Percentiles rank a stretch among this genome's conserved stretches.
phyloP scores from a whole-genome alignment of 495 filamentous ascomycete species.

The Talaromyces trachyspermus region DNA sequence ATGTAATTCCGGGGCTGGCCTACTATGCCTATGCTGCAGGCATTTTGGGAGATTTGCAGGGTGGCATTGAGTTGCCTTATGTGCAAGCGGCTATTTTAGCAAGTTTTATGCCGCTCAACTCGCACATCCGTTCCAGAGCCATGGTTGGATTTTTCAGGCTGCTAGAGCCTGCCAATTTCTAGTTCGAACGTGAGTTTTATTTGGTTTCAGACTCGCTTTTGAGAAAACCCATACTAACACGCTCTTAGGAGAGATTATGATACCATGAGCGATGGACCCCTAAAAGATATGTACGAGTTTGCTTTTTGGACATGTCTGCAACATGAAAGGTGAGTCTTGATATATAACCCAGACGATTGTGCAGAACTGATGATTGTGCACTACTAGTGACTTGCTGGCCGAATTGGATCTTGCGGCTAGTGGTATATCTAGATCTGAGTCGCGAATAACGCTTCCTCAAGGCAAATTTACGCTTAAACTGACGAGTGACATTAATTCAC shows the following conservation, averaged over 20 bases:
- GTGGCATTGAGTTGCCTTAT: constrained; percentile 69
- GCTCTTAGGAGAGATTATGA: constrained; percentile 20
- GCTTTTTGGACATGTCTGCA: constrained; percentile 94
- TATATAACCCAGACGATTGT: background rate
- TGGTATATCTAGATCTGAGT: constrained; percentile 65
- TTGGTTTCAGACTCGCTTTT: constrained; percentile 5
- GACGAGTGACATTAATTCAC: constrained; percentile 27
- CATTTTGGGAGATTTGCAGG: constrained; percentile 76
- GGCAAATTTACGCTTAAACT: constrained; percentile 27
- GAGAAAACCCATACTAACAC: background rate
- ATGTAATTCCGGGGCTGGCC: constrained; percentile 79
- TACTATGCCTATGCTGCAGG: constrained; percentile 82
- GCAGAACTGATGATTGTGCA: background rate
- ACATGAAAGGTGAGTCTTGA: constrained; percentile 65
- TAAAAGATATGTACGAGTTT: constrained; percentile 51
- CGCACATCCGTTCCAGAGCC: constrained; percentile 81
- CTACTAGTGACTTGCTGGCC: constrained; percentile 74
- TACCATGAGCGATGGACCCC: constrained; percentile 8
- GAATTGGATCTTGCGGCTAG: constrained; percentile 80
- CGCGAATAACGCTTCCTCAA: constrained; percentile 56
- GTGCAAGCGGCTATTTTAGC: constrained; percentile 83
- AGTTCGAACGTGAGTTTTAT: constrained; percentile 55
- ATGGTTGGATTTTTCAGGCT: constrained; percentile 77
- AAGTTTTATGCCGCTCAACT: constrained; percentile 84
- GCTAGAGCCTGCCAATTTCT: constrained; percentile 69